Evolutionary conservation across 2,329 filamentous ascomycete genomes (phyloP), one percentile per base, ranked within the genome.

Genomic region (Decorospora gaudefroyi): DNA sequence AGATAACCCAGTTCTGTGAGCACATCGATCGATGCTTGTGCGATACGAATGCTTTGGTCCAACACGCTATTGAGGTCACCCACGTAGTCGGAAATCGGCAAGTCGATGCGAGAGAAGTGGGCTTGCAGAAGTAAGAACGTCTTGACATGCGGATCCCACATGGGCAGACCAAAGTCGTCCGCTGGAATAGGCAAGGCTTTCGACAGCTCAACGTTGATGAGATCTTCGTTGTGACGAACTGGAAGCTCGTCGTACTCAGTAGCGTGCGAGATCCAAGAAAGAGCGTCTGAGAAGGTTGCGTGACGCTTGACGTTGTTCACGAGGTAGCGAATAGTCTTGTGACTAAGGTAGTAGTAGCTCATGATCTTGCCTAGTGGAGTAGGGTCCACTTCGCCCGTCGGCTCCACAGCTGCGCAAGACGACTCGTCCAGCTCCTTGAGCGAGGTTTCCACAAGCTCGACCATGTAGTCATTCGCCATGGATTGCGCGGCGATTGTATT

Each of bases 61-160:
- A 99, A 79, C 3, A 99, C 93, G 39, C 78, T 82, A 42, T 79
- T 86, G 72, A 95, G 88, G 70, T 99, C 93, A 60, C 93, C 93
- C 2, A 99, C 90, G 65, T 99, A 99, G 78, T 99, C 93, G 0
- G 88, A 86, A 45, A 99, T 96, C 3, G 95, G 95, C 3, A 99
- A 83, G 41, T 92, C 85, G 56, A 97, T 86, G 44, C 92, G 87
- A 13, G 88, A 90, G 82, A 99, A 95, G 72, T 96, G 90, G 0
- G 93, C 90, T 71, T 99, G 95, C 0, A 99, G 79, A 1, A 99
- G 79, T 25, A 99, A 75, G 74, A 96, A 97, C 0, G 93, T 85
- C 71, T 99, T 99, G 65, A 97, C 90, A 66, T 99, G 93, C 0
- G 93, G 93, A 74, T 99, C 93, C 93, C 93, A 99, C 85, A 99